Evolutionary conservation across 306 rosid genomes (phyloP).

Genomic region (Ceratonia siliqua): DNA sequence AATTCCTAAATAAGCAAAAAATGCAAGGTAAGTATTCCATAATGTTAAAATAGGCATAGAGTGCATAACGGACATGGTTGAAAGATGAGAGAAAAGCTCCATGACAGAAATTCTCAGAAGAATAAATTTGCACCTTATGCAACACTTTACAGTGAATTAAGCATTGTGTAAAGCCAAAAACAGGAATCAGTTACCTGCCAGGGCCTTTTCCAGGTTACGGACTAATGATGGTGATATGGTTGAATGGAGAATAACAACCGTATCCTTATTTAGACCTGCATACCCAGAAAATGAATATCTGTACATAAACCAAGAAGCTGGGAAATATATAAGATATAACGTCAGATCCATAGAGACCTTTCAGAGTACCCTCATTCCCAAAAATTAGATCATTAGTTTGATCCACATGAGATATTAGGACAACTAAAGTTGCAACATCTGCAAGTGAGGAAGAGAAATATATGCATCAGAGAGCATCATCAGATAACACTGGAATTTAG

Average conservation of each 20-base stretch:
- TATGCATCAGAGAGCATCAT: slow-evolving; percentile 20
- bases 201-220: slow-evolving; percentile 51
- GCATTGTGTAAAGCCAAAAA: slow-evolving; percentile 27
- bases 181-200: slow-evolving; percentile 54
- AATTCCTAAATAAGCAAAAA: slow-evolving; percentile 23
- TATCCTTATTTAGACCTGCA: slow-evolving; percentile 71
- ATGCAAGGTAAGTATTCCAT: slow-evolving; percentile 10
- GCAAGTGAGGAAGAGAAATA: slow-evolving; percentile 41
- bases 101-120: not conserved
- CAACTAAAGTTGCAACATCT: slow-evolving; percentile 74
- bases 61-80: slow-evolving; percentile 9
- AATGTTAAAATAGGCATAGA: not conserved
- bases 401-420: slow-evolving; percentile 52
- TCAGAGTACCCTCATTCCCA: slow-evolving; percentile 51
- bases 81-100: not conserved
- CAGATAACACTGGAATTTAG: slow-evolving; percentile 4
- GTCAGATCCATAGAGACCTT: slow-evolving; percentile 49
- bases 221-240: slow-evolving; percentile 51
- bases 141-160: slow-evolving; percentile 33
- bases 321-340: slow-evolving; percentile 17
- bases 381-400: slow-evolving; percentile 52
- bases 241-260: slow-evolving; percentile 60
- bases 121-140: not conserved
- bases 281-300: slow-evolving; percentile 26
- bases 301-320: slow-evolving; percentile 32